Base-by-base conservation (phyloP, 805 yeast genomes). In the Dipodascus geniculatus region DNA sequence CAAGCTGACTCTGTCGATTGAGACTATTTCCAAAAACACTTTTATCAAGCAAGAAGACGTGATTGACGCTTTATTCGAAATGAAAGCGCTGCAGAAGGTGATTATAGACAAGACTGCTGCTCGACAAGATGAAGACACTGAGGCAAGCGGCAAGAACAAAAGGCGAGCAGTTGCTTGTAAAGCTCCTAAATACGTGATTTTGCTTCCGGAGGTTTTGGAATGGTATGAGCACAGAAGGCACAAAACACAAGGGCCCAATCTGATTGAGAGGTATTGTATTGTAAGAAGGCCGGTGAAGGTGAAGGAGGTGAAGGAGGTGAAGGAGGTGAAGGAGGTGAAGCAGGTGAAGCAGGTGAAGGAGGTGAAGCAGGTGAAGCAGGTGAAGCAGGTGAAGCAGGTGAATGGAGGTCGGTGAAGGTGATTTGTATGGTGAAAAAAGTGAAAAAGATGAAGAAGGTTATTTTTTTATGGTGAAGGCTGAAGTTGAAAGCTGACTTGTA, bases 31-130 rank as follows among this genome's bases (percentile, higher is more conserved):
- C 3, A 23, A 38, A 4, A 56, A 42, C 6, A 68, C 74, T 0
- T 71, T 65, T n/a, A 68, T 71, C 17, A 64, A 61, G 9, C 65
- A 60, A 11, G 61, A 57, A 11, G 74, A 71, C 48, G 58, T 69
- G n/a, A 58, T 61, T 11, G 59, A 60, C 11, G 65, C 70, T 0
- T 55, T 71, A 48, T 55, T 57, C 23, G 49, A 55, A 33, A 63
- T 69, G 61, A 56, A 57, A 9, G 74, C 70, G 1, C 48, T 60
- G 23, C 48, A 52, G 24, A 22, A 53, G 38, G 42, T 42, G 14
- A 11, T n/a, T 9, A 38, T 38, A 38, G 44, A 38, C 44, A 38
- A n/a, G 17, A 4, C 44, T 38, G 33, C n/a, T n/a, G n/a, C n/a
- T n/a, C n/a, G n/a, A n/a, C n/a, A 28, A 28, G 33, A 28, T 28